phyloP scores from a whole-genome alignment of 2,329 filamentous ascomycete species.

The Piedraia hortae region DNA sequence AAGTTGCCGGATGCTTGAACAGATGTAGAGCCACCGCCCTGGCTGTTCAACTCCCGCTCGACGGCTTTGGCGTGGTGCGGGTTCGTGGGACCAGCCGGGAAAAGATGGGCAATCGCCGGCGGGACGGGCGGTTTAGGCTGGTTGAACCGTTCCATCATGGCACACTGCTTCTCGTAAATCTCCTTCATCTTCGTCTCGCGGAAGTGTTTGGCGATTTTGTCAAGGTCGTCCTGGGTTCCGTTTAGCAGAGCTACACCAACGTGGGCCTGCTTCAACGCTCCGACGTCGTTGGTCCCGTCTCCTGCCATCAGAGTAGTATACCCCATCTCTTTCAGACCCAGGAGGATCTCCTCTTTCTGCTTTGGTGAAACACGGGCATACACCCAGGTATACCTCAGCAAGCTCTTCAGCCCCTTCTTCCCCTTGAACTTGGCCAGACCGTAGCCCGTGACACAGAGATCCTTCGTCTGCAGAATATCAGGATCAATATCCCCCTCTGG shows the following conservation, averaged over 20 bases:
- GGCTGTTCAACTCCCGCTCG: conserved; percentile 49
- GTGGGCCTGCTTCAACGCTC: conserved; percentile 90
- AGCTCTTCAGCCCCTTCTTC: conserved; percentile 44
- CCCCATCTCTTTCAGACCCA: conserved; percentile 82
- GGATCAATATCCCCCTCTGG: conserved; percentile 53
- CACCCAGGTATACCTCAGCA: conserved; percentile 82
- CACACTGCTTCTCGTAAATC: conserved; percentile 84
- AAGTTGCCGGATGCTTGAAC: conserved; percentile 43
- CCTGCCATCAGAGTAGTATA: conserved; percentile 98
- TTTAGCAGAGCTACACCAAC: conserved; percentile 91
- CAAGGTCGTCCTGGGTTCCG: conserved; percentile 71
- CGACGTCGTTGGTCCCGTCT: conserved; percentile 94
- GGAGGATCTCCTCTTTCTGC: conserved; percentile 95
- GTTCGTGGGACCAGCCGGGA: conserved; percentile 69
- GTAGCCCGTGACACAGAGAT: conserved; percentile 88
- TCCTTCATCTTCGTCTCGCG: conserved; percentile 96
- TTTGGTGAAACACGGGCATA: conserved; percentile 95
- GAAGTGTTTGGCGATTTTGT: conserved; percentile 74
- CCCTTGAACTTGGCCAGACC: conserved; percentile 71
- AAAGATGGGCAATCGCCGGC: conserved; percentile 75
- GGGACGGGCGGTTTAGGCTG: conserved; percentile 81
- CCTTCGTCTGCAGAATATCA: conserved; percentile 58
- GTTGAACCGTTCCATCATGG: conserved; percentile 84
- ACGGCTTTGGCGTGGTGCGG: conserved; percentile 87
- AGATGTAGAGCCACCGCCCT: conserved; percentile 7